Percentiles rank a stretch among this genome's conserved stretches.
Conservation (phyloP, 192 early-diverging fungal species). For the Mortierella claussenii region DNA sequence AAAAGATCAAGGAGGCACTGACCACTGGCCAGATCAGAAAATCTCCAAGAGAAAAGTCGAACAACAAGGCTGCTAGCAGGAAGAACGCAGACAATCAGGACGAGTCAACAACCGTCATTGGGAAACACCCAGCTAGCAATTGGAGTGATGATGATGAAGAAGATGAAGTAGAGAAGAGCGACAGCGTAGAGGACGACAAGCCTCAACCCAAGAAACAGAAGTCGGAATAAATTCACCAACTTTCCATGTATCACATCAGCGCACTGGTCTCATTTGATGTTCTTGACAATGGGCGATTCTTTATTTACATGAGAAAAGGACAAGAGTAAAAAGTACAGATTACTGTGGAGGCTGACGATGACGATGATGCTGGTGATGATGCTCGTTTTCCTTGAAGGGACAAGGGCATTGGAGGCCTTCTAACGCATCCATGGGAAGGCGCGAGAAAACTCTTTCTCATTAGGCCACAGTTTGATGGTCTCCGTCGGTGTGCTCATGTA, state of each 20-base stretch:
- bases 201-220: not conserved
- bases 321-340: not conserved
- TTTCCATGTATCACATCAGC: too few relatives aligned
- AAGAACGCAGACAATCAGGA: not conserved
- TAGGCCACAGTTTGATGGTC: conserved; percentile 48
- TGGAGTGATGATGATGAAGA: conserved; percentile 37
- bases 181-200: not conserved
- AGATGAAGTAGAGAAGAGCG: conserved; percentile 2
- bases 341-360: too few relatives aligned
- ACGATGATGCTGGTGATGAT: too few relatives aligned
- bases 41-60: not conserved
- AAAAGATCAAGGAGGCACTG: conserved; percentile 21
- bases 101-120: not conserved
- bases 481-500: conserved; percentile 24
- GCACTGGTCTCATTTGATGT: too few relatives aligned
- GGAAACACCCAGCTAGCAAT: conserved; percentile 38
- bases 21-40: conserved; percentile 35
- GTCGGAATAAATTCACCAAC: conserved; percentile 12
- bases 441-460: conserved; percentile 25
- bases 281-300: not conserved
- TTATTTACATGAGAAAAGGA: not conserved
- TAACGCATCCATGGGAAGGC: conserved; percentile 50
- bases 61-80: not conserved
- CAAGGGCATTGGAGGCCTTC: too few relatives aligned
- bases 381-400: too few relatives aligned